Evolutionary conservation across 2,329 filamentous ascomycete species (phyloP).

Genomic region (Pseudomassariella vexata): DNA sequence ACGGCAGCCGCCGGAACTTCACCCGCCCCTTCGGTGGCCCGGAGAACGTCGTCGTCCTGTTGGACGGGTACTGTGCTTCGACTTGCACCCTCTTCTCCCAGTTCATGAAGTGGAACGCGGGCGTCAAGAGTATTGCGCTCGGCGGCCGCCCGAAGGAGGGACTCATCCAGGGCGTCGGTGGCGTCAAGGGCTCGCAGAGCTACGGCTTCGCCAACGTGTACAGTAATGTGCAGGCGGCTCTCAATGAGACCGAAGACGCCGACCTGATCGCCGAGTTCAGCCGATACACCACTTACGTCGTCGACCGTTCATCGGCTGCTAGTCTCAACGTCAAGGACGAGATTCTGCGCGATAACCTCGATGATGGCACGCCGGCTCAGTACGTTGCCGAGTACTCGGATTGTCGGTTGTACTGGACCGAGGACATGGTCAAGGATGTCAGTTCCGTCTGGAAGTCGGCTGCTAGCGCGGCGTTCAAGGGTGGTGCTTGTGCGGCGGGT

Average conservation of each 20-base stretch:
- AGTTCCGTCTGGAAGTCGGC: conserved; percentile 40
- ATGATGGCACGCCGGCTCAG: conserved; percentile 38
- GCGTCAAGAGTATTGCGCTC: conserved; percentile 48
- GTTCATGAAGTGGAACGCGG: conserved; percentile 44
- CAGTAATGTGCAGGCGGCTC: conserved; percentile 16
- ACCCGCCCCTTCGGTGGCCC: conserved; percentile 46
- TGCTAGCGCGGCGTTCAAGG: conserved; percentile 32
- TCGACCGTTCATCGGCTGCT: conserved; percentile 25
- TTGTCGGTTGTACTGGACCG: conserved; percentile 46
- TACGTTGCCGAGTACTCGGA: conserved; percentile 41
- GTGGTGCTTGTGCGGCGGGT: conserved; percentile 32
- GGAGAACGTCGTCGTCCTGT: conserved; percentile 53
- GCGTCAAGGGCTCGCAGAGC: conserved; percentile 43
- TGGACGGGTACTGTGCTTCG: conserved; percentile 53
- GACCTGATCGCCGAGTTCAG: conserved; percentile 21
- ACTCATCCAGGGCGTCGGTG: conserved; percentile 48
- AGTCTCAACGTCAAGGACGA: conserved; percentile 33
- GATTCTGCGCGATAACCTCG: conserved; percentile 28
- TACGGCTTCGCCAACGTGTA: conserved; percentile 25
- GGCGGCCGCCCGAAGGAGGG: conserved; percentile 42
- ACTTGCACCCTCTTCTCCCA: conserved; percentile 53
- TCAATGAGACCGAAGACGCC: conserved; percentile 19
- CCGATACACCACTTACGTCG: conserved; percentile 25
- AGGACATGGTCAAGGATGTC: conserved; percentile 40
- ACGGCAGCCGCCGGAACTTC: conserved; percentile 38